Evolutionary conservation across 202 grass and related monocot genomes (phyloP).

Genomic region (Panicum hallii): DNA sequence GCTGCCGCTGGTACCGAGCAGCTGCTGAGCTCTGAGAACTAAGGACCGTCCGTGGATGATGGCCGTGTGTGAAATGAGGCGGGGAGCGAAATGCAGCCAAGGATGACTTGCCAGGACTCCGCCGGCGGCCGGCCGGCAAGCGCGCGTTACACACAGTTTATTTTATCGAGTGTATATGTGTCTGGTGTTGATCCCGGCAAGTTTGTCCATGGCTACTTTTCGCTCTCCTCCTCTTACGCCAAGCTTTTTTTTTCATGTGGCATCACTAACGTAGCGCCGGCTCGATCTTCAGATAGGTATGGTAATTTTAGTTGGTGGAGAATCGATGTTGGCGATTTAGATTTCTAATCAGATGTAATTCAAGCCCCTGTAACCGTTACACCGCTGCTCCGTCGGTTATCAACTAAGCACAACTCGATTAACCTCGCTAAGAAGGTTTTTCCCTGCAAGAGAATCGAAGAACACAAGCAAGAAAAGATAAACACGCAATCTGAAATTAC

Average conservation of each 20-base stretch:
- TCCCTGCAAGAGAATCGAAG: no score
- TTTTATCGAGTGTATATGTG: not conserved
- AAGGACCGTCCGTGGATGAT: not conserved
- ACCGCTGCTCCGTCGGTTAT: no score
- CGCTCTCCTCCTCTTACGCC: not conserved
- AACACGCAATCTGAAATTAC: no score
- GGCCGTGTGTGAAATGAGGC: not conserved
- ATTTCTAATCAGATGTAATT: no score
- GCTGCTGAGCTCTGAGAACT: not conserved
- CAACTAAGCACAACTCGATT: no score
- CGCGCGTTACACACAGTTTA: not conserved
- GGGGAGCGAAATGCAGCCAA: constrained; percentile 4
- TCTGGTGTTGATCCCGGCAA: not conserved
- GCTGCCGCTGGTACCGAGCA: not conserved
- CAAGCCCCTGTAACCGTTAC: no score
- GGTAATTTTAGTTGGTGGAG: no score
- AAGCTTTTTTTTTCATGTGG: not conserved
- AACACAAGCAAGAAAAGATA: no score
- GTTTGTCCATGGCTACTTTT: not conserved
- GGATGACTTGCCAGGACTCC: not conserved
- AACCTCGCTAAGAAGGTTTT: no score
- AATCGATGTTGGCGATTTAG: no score
- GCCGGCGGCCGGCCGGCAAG: not conserved
- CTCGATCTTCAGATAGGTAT: no score
- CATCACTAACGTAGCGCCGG: not conserved